Conservation (phyloP, 495 filamentous ascomycete genomes). For the Platismatia glauca region DNA sequence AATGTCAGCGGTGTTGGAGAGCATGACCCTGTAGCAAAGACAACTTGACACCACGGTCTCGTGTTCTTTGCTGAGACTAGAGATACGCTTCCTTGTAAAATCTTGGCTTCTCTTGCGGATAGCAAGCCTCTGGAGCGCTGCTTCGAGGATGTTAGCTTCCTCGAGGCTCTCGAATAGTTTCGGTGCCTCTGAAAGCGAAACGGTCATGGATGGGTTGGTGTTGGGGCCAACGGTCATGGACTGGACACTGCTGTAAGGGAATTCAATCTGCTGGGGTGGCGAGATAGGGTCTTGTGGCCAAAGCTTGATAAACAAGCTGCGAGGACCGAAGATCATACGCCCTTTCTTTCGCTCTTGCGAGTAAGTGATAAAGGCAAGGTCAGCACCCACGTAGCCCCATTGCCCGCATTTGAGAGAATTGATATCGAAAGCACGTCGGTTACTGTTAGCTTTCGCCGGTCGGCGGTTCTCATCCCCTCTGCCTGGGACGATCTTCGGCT, state of each 20-base stretch:
- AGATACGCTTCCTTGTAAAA: conserved; percentile 13
- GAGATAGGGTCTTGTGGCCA: neutral
- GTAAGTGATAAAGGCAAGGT: conserved; percentile 39
- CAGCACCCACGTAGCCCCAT: conserved; percentile 33
- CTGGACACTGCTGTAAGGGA: conserved; percentile 32
- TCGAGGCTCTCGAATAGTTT: conserved; percentile 23
- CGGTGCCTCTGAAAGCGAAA: conserved; percentile 27
- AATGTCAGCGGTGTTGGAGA: conserved; percentile 9
- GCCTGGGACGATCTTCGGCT: conserved; percentile 9
- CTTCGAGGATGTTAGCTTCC: conserved; percentile 19
- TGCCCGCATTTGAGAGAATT: conserved; percentile 40
- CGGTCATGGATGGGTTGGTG: conserved; percentile 27
- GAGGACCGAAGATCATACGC: conserved; percentile 35
- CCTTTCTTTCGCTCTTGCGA: conserved; percentile 30
- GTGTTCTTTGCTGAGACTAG: conserved; percentile 22
- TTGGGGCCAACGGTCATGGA: conserved; percentile 30
- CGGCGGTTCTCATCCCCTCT: neutral
- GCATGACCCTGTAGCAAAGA: conserved; percentile 25
- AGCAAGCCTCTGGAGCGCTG: conserved; percentile 9
- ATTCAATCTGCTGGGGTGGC: conserved; percentile 27
- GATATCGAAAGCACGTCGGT: conserved; percentile 14
- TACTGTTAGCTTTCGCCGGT: neutral
- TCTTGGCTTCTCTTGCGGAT: conserved; percentile 13
- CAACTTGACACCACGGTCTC: conserved; percentile 22
- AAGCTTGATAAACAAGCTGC: conserved; percentile 30